These are phyloP conservation scores for Tetraselmis chui DNA, from an alignment of 139 green algal genomes.

Conservation along the genomic window DNA sequence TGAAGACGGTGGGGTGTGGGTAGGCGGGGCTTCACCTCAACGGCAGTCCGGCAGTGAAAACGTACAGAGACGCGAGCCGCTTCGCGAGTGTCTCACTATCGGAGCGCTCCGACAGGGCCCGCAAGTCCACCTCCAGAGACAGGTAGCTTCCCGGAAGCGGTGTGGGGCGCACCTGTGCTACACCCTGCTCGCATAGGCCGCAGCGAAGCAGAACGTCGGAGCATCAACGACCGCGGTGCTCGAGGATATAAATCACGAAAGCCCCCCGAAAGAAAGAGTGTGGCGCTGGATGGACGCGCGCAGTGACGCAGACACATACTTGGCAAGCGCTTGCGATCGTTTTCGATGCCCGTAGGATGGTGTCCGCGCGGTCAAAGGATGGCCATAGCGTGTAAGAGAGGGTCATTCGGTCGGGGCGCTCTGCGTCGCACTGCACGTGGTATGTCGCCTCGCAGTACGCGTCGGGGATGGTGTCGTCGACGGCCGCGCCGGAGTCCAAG, in stretches of 20 bases:
- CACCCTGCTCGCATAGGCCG: background rate
- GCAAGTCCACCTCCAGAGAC: background rate
- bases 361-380: background rate
- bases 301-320: no score
- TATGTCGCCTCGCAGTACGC: background rate
- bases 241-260: no score
- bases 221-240: no score
- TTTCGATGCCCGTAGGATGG: background rate
- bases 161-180: background rate
- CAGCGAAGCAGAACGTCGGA: no score
- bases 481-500: background rate
- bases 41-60: background rate
- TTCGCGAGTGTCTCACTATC: background rate
- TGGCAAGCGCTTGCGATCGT: background rate
- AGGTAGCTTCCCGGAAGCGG: background rate
- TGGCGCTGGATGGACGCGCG: no score
- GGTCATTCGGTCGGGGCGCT: background rate
- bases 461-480: background rate
- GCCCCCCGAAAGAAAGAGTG: no score
- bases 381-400: background rate
- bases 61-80: background rate
- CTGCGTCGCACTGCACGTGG: background rate
- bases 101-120: background rate
- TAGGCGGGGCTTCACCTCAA: background rate
- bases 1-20: no score